A percentile compares a stretch with the other conserved stretches of the same genome.
Conservation (phyloP, 495 filamentous ascomycete genomes). For the Clavariopsis aquatica region DNA sequence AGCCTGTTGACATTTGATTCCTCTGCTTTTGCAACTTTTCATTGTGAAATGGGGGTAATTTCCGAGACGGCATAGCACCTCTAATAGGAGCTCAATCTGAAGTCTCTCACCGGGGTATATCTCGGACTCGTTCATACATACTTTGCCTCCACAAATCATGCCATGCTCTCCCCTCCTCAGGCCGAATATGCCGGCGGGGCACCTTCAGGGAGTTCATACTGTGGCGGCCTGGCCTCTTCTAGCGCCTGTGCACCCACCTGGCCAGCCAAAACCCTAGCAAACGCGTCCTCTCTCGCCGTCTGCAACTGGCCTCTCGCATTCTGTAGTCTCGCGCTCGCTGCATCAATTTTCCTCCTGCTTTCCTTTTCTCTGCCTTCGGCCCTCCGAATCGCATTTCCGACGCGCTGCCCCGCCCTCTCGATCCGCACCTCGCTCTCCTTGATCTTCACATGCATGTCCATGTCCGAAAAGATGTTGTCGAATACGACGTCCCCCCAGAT, state of each 20-base stretch:
- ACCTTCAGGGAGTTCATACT: not conserved
- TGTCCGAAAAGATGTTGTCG: conserved; percentile 53
- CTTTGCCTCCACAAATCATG: not conserved
- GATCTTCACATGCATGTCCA: conserved; percentile 52
- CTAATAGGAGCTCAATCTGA: no score
- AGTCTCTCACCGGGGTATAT: no score
- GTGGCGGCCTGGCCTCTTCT: not conserved
- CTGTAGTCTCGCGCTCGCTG: conserved; percentile 38
- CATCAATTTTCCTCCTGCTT: conserved; percentile 21
- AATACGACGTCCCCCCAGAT: conserved; percentile 51
- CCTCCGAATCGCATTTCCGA: conserved; percentile 31
- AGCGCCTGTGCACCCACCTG: not conserved
- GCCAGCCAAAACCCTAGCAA: conserved; percentile 11
- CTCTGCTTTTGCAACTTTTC: no score
- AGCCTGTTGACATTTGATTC: no score
- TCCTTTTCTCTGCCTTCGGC: conserved; percentile 35
- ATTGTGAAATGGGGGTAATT: not conserved
- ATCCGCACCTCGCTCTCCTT: conserved; percentile 44
- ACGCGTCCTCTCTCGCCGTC: conserved; percentile 40
- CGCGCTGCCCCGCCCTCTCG: conserved; percentile 35
- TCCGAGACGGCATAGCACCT: not conserved
- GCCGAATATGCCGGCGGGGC: conserved; percentile 22
- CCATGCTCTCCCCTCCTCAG: not conserved
- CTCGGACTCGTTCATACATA: no score
- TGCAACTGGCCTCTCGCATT: conserved; percentile 47